These are phyloP conservation scores for Tillandsia fasciculata DNA, from an alignment of 176 grass and related monocot species.

Conservation along the genomic window DNA sequence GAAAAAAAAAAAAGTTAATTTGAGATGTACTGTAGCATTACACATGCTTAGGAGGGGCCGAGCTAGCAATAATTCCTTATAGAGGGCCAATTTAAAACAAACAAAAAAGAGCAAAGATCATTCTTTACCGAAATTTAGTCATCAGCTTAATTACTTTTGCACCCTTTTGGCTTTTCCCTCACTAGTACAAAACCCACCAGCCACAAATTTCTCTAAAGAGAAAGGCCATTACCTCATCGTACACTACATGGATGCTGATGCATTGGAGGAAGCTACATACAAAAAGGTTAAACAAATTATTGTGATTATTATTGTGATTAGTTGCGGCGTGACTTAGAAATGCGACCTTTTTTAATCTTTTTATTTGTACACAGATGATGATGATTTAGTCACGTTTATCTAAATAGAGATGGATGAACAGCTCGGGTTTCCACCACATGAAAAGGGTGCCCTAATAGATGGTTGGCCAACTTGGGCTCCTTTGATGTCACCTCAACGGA, in stretches of 20 bases:
- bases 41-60: no score
- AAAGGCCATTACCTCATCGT: background rate
- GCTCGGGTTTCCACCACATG: background rate
- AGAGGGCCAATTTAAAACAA: no score
- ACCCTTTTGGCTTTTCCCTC: background rate
- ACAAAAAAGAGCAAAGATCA: no score
- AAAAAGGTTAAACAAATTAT: background rate
- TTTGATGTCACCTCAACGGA: background rate
- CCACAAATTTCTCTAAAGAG: background rate
- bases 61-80: no score
- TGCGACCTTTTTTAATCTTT: background rate
- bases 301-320: background rate
- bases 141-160: background rate
- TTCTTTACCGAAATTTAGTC: no score
- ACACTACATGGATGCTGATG: background rate
- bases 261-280: background rate
- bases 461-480: background rate
- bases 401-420: background rate
- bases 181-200: background rate
- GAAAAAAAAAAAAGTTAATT: no score
- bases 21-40: no score
- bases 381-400: background rate
- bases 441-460: background rate
- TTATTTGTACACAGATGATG: background rate
- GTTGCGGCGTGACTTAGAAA: background rate